phyloP scores from a whole-genome alignment of 1,139 yeast genomes.

The Suhomyces bolitotheri region DNA sequence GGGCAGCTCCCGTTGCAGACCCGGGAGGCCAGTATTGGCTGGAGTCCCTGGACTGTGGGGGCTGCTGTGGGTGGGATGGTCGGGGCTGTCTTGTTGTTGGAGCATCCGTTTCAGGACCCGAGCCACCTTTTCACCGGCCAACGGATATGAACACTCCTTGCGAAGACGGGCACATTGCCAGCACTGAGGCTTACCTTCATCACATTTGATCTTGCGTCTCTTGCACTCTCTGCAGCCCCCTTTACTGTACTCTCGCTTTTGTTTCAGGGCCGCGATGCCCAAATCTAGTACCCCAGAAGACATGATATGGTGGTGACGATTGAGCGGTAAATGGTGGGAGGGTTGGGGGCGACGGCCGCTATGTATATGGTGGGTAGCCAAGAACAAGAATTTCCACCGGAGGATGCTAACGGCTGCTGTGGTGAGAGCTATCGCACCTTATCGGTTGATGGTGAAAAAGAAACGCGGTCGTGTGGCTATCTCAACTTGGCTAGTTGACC shows the following conservation, averaged over 20 bases:
- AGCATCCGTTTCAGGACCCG: conserved; percentile 16
- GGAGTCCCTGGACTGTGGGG: not conserved
- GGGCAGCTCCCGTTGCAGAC: no score
- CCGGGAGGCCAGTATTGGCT: no score
- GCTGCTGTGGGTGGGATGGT: not conserved
- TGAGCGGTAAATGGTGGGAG: not conserved
- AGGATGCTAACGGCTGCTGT: no score
- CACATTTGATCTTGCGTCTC: conserved; percentile 29
- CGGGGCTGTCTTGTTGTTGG: conserved; percentile 1
- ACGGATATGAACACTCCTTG: conserved; percentile 25
- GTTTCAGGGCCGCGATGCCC: conserved; percentile 12
- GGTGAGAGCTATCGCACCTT: no score
- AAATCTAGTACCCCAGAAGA: conserved; percentile 18
- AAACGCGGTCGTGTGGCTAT: no score
- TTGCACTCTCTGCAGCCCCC: conserved; percentile 32
- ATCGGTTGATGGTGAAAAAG: no score
- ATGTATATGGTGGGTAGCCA: no score
- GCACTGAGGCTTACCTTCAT: conserved; percentile 27
- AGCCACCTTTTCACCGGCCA: conserved; percentile 20
- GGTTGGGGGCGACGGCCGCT: not conserved
- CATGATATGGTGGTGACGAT: conserved; percentile 10
- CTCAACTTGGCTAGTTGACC: no score
- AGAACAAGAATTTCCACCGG: no score
- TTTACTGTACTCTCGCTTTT: conserved; percentile 24
- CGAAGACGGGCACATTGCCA: conserved; percentile 28